Percentiles rank a stretch among this genome's conserved stretches.
These are phyloP conservation scores for Aaosphaeria pasadenensis DNA, from an alignment of 2,329 filamentous ascomycete genomes.

Conservation along the genomic window DNA sequence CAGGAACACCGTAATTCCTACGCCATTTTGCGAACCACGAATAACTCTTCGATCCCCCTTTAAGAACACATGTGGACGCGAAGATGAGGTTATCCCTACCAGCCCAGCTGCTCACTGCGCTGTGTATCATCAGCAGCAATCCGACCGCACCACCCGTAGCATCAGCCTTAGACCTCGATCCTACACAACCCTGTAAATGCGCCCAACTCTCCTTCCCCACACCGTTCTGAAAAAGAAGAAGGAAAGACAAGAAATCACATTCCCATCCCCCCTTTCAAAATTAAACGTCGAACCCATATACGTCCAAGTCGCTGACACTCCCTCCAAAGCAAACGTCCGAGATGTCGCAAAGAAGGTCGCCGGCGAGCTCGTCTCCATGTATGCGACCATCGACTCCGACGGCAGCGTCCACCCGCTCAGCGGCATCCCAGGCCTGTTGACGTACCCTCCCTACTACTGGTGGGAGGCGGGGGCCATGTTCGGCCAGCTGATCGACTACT, in stretches of 20 bases:
- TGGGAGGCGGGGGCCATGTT: conserved; percentile 76
- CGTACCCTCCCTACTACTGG: conserved; percentile 55
- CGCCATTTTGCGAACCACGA: too few relatives aligned
- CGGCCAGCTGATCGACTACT: conserved; percentile 73
- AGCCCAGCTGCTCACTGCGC: conserved; percentile 21
- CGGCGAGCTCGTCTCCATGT: conserved; percentile 51
- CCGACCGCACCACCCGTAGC: conserved; percentile 15
- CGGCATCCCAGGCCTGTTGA: conserved; percentile 24
- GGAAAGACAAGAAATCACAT: conserved; percentile 13
- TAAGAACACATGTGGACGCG: too few relatives aligned
- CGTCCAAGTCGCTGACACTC: neutral
- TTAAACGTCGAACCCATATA: neutral
- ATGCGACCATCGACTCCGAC: conserved; percentile 49
- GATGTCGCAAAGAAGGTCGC: conserved; percentile 44
- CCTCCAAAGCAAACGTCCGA: conserved; percentile 43
- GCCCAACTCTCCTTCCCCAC: neutral
- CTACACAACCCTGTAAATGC: conserved; percentile 16
- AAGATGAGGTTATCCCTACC: conserved; percentile 25
- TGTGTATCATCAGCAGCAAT: conserved; percentile 16
- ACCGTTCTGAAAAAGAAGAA: neutral
- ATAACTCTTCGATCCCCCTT: too few relatives aligned
- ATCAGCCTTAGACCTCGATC: conserved; percentile 21
- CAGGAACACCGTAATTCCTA: too few relatives aligned
- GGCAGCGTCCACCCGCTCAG: conserved; percentile 40
- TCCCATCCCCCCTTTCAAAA: conserved; percentile 2